phyloP scores from a whole-genome alignment of 2,329 filamentous ascomycete genomes.

The Cladobotryum mycophilum region DNA sequence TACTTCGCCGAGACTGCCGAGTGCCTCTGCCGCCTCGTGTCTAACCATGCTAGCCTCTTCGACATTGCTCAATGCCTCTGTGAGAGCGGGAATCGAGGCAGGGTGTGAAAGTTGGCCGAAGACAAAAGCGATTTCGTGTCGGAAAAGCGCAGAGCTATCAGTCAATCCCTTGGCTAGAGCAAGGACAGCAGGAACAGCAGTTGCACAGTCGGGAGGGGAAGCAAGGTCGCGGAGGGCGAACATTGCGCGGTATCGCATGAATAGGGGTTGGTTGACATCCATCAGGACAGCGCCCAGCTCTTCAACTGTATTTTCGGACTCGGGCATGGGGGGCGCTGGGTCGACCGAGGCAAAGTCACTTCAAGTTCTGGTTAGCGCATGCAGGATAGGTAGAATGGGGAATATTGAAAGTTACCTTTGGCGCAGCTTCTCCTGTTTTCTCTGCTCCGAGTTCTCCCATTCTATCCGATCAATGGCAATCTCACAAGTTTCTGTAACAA shows the following conservation, averaged over 20 bases:
- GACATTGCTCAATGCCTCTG: conserved; percentile 67
- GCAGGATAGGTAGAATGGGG: conserved; percentile 12
- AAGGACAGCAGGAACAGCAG: conserved; percentile 78
- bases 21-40: conserved; percentile 92
- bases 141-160: conserved; percentile 86
- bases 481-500: conserved; percentile 92
- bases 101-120: conserved; percentile 95
- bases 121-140: conserved; percentile 96
- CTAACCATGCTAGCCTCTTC: conserved; percentile 93
- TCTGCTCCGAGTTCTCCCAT: conserved; percentile 76
- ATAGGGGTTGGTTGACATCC: conserved; percentile 72
- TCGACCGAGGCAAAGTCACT: conserved; percentile 96
- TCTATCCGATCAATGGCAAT: conserved; percentile 90
- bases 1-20: conserved; percentile 89
- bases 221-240: conserved; percentile 93
- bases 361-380: conserved; percentile 24
- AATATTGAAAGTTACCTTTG: conserved; percentile 55
- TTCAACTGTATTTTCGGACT: conserved; percentile 62
- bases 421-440: conserved; percentile 69
- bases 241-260: conserved; percentile 95
- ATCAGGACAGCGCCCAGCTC: conserved; percentile 72
- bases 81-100: conserved; percentile 88
- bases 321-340: conserved; percentile 80
- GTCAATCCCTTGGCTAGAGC: conserved; percentile 79
- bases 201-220: conserved; percentile 84